Percentiles rank a stretch among this genome's conserved stretches.
Conservation (phyloP, 345 rosid genomes). For the Luvunga scandens region DNA sequence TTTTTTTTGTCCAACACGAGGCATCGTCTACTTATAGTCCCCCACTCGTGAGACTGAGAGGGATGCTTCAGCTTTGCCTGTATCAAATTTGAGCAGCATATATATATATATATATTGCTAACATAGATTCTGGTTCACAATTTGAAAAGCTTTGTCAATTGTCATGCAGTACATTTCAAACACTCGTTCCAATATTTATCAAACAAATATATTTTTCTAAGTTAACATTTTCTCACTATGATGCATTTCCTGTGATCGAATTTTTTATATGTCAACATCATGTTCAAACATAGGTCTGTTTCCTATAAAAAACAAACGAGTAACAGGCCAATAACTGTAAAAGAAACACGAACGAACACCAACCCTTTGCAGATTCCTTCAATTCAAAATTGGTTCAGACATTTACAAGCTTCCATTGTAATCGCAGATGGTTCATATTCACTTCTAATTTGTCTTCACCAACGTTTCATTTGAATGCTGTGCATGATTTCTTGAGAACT, state of each 20-base stretch:
- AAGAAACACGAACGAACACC: background rate
- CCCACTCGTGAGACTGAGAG: background rate
- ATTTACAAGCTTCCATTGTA: conserved; percentile 20
- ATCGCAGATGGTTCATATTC: conserved; percentile 12
- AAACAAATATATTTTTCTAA: background rate
- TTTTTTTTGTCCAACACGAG: background rate
- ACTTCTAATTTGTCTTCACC: conserved; percentile 37
- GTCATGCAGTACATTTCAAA: background rate
- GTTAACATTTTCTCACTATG: background rate
- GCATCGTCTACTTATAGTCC: background rate
- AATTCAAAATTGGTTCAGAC: conserved; percentile 14
- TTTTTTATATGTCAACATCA: background rate
- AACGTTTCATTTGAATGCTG: background rate
- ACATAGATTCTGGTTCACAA: background rate
- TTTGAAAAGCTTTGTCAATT: background rate
- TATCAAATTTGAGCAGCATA: background rate
- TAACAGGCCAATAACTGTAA: background rate
- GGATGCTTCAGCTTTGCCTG: background rate
- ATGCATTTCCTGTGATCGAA: background rate
- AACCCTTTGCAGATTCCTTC: too few species aligned
- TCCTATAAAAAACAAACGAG: background rate
- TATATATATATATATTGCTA: background rate
- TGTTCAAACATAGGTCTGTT: background rate
- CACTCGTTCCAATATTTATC: background rate
- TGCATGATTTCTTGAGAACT: conserved; percentile 27